Evolutionary conservation across 257 asterid genomes (phyloP).

Genomic region (Orobanche coerulescens): DNA sequence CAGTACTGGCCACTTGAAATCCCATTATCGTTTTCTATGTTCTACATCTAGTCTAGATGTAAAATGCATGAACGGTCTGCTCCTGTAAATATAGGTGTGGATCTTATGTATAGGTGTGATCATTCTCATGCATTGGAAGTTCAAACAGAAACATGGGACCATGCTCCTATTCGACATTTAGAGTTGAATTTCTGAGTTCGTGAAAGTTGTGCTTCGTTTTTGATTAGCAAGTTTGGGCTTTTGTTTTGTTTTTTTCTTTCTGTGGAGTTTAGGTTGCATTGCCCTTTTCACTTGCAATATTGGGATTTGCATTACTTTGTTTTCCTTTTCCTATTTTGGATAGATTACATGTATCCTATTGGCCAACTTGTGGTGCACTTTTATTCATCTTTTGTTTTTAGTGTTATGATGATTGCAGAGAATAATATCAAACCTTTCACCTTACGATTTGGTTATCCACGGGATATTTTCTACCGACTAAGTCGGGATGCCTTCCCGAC

Average conservation of each 20-base stretch:
- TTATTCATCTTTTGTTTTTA: not conserved
- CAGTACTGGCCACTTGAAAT: slow-evolving; percentile 16
- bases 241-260: not conserved
- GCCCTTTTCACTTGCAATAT: not conserved
- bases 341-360: not conserved
- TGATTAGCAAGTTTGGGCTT: not conserved
- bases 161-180: not conserved
- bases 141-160: not conserved
- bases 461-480: no score
- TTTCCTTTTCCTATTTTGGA: not conserved
- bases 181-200: not conserved
- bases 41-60: slow-evolving; percentile 1
- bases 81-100: no score
- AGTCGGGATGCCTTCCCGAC: no score
- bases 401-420: not conserved
- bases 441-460: not conserved
- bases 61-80: slow-evolving; percentile 4
- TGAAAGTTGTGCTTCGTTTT: not conserved
- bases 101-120: not conserved
- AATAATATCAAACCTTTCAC: not conserved
- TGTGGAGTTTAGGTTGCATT: not conserved
- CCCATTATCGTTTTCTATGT: slow-evolving; percentile 6
- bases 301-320: not conserved
- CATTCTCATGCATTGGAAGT: not conserved
- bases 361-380: not conserved